Percentiles rank a stretch among this genome's conserved stretches.
phyloP scores from a whole-genome alignment of 345 rosid species.

The Gossypium ekmanianum region DNA sequence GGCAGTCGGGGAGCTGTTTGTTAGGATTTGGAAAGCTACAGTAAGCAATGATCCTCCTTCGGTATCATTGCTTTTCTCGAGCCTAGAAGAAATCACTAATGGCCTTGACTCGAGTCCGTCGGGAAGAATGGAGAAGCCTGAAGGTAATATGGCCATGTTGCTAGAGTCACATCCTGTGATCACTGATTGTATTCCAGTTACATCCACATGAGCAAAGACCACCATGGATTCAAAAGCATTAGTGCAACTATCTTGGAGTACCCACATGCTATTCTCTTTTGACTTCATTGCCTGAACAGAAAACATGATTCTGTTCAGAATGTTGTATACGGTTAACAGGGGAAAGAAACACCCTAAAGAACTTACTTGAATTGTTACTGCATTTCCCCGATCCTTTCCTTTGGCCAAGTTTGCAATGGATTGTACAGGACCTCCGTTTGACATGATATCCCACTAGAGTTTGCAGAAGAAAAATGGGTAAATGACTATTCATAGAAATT shows the following conservation, averaged over 20 bases:
- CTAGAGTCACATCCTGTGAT: conserved; percentile 90
- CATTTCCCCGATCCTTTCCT: conserved; percentile 93
- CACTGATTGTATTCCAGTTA: conserved; percentile 68
- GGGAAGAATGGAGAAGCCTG: conserved; percentile 89
- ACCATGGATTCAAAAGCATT: conserved; percentile 83
- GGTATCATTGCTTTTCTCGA: conserved; percentile 59
- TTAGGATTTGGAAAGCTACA: conserved; percentile 69
- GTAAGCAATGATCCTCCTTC: conserved; percentile 92
- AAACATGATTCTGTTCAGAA: neutral
- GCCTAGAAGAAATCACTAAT: conserved; percentile 74
- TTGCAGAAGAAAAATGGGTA: conserved; percentile 6
- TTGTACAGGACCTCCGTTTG: conserved; percentile 61
- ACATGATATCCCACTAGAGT: conserved; percentile 84
- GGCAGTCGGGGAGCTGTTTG: conserved; percentile 67
- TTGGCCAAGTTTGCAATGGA: conserved; percentile 75
- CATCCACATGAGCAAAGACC: conserved; percentile 80
- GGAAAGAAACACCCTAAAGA: neutral
- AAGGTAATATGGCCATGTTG: conserved; percentile 73
- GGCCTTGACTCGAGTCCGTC: conserved; percentile 89
- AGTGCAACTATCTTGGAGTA: conserved; percentile 82
- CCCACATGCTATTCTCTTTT: conserved; percentile 67
- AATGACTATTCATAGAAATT: neutral
- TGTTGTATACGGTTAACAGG: neutral
- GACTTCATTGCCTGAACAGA: conserved; percentile 64
- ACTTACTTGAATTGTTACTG: conserved; percentile 73